A percentile compares a stretch with the other conserved stretches of the same genome.
Conservation (phyloP, 257 asterid genomes). For the Solanum neorickii region DNA sequence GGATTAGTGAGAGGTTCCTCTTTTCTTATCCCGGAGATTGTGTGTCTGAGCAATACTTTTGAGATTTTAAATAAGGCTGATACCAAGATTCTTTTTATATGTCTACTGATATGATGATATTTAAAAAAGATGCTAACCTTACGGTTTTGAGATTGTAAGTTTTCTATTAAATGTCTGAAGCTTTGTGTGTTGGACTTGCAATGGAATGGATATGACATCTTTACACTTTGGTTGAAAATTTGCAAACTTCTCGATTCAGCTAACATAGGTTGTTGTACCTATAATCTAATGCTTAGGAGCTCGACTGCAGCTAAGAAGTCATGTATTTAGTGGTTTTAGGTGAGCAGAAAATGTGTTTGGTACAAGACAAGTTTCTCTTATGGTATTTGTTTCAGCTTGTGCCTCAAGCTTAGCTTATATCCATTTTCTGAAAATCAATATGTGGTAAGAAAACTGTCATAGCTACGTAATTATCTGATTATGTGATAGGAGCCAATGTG, state of each 20-base stretch:
- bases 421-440: neutral
- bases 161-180: neutral
- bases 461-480: neutral
- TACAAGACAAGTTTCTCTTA: neutral
- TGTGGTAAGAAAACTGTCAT: neutral
- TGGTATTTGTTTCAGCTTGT: neutral
- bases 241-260: neutral
- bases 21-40: neutral
- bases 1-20: neutral
- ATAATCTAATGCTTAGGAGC: neutral
- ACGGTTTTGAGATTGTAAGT: neutral
- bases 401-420: neutral
- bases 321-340: neutral
- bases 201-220: neutral
- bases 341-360: neutral
- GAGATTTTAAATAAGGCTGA: neutral
- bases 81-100: neutral
- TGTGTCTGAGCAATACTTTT: neutral
- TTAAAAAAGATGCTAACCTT: neutral
- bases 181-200: neutral
- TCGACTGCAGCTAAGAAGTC: neutral
- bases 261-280: neutral
- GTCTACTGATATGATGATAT: neutral
- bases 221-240: neutral
- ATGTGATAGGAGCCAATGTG: neutral